Percentiles rank a stretch among this genome's conserved stretches.
Evolutionary conservation across 2,329 filamentous ascomycete genomes (phyloP).

Genomic region (Albophoma yamanashiensis): DNA sequence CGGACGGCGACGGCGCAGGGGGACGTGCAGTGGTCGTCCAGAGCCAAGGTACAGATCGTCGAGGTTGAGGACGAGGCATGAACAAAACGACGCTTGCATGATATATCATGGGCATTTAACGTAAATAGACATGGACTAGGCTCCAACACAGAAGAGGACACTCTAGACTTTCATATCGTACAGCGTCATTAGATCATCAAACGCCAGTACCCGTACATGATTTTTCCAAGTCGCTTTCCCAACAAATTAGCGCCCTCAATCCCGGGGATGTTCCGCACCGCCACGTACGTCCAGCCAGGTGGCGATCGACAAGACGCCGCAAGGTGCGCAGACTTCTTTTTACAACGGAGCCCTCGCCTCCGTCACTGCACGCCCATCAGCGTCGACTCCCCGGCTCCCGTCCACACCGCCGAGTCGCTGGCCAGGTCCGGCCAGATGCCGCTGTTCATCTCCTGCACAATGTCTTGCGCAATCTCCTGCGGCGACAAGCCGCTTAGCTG

Average conservation of each 20-base stretch:
- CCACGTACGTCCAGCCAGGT: background rate
- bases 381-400: background rate
- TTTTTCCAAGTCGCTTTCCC: background rate
- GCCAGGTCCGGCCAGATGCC: slow-evolving; percentile 10
- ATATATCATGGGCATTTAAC: background rate
- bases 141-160: background rate
- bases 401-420: slow-evolving; percentile 3
- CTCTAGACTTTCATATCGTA: background rate
- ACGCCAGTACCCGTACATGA: background rate
- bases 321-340: background rate
- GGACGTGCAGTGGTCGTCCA: slow-evolving; percentile 39
- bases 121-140: background rate
- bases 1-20: slow-evolving; percentile 36
- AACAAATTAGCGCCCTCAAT: background rate
- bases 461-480: slow-evolving; percentile 9
- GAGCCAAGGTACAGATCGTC: slow-evolving; percentile 35
- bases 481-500: slow-evolving; percentile 15
- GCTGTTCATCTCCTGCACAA: slow-evolving; percentile 7
- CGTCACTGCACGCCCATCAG: background rate
- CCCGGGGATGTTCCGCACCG: background rate
- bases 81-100: background rate
- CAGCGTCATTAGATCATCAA: background rate
- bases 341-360: background rate
- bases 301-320: background rate
- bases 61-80: slow-evolving; percentile 11